Conservation (phyloP, 306 rosid species). For the Mimosa bimucronata region DNA sequence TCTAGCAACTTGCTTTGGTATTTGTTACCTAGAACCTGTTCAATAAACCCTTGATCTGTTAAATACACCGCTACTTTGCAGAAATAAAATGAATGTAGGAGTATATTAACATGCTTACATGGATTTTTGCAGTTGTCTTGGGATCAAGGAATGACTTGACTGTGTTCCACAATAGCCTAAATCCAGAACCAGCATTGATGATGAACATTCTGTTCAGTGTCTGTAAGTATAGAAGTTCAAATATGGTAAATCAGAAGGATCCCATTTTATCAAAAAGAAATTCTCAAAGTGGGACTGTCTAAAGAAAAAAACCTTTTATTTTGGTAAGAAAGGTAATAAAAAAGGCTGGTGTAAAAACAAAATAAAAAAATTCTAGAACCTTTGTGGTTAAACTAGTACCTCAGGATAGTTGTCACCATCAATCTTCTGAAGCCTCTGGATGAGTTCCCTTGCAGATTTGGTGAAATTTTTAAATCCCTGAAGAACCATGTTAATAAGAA, state of each 20-base stretch:
- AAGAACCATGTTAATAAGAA: conserved; percentile 10
- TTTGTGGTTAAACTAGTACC: conserved; percentile 49
- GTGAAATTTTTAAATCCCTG: conserved; percentile 86
- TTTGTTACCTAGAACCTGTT: conserved; percentile 92
- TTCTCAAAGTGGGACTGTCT: background rate
- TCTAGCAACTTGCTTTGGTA: conserved; percentile 97
- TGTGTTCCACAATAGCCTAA: conserved; percentile 94
- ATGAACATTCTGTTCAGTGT: conserved; percentile 94
- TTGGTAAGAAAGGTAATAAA: background rate
- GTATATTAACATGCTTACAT: conserved; percentile 51
- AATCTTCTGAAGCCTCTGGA: conserved; percentile 83
- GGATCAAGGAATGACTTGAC: conserved; percentile 94
- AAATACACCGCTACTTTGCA: conserved; percentile 25
- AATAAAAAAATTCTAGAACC: background rate
- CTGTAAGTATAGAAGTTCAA: conserved; percentile 45
- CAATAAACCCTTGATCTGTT: conserved; percentile 29
- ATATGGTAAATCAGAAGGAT: conserved; percentile 20
- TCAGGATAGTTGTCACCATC: conserved; percentile 98
- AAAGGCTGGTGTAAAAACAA: background rate
- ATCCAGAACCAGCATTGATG: conserved; percentile 99
- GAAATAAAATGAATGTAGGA: conserved; percentile 9
- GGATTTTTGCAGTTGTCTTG: conserved; percentile 88
- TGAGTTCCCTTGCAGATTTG: conserved; percentile 92
- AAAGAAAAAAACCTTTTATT: background rate
- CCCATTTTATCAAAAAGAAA: conserved; percentile 14